These are phyloP conservation scores for Stylonectria norvegica DNA, from an alignment of 2,329 filamentous ascomycete species.

Conservation along the genomic window DNA sequence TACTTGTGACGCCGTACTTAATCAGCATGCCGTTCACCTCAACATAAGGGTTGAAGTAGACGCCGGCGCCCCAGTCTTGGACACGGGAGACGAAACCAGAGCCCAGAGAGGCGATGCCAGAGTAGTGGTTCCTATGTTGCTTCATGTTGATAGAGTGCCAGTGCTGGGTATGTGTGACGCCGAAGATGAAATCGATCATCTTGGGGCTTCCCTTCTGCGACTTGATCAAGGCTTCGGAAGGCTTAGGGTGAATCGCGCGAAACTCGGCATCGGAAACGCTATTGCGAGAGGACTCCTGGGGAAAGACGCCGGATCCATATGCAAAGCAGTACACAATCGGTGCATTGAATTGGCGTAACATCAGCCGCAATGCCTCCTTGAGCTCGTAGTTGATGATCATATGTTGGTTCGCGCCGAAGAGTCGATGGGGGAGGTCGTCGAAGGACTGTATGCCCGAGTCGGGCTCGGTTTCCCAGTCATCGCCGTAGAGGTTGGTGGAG, in stretches of 20 bases:
- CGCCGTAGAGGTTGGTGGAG: conserved; percentile 37
- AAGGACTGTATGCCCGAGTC: conserved; percentile 43
- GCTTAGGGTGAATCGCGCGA: conserved; percentile 72
- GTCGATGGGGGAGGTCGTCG: conserved; percentile 43
- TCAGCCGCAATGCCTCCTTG: conserved; percentile 81
- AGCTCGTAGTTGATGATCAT: conserved; percentile 95
- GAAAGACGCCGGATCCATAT: conserved; percentile 95
- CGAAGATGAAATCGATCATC: conserved; percentile 99
- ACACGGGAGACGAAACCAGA: conserved; percentile 81
- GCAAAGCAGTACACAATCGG: conserved; percentile 96
- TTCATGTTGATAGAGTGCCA: conserved; percentile 93
- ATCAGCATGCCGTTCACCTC: conserved; percentile 93
- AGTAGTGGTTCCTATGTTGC: conserved; percentile 91
- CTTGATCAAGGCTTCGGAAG: conserved; percentile 74
- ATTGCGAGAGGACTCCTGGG: conserved; percentile 60
- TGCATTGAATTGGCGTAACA: conserved; percentile 86
- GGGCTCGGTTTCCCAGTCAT: conserved; percentile 43
- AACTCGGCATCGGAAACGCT: conserved; percentile 55
- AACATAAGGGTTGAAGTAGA: conserved; percentile 97
- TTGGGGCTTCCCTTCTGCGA: conserved; percentile 86
- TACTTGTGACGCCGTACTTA: conserved; percentile 96
- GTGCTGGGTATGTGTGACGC: conserved; percentile 89
- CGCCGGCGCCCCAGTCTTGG: conserved; percentile 90
- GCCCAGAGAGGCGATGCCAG: conserved; percentile 74
- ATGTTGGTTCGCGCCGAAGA: conserved; percentile 92